Conservation (phyloP, 148 eudicot species). For the Silene uniflora region DNA sequence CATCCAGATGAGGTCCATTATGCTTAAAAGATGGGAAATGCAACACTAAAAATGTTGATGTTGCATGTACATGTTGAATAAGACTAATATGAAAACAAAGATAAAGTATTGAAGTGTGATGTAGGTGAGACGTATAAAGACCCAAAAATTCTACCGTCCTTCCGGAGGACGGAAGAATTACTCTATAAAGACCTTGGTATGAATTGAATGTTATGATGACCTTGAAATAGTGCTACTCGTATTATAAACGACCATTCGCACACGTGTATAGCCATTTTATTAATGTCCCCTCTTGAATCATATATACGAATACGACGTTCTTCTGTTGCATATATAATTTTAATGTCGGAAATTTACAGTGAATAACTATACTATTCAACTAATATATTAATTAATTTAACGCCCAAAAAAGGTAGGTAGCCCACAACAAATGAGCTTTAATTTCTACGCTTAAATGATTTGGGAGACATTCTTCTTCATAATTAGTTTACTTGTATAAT, state of each 20-base stretch:
- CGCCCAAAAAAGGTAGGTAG: background rate
- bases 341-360: too few species aligned
- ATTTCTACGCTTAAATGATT: constrained; percentile 13
- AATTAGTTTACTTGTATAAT: constrained; percentile 18
- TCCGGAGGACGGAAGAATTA: too few species aligned
- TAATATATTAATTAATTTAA: too few species aligned
- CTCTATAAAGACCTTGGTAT: too few species aligned
- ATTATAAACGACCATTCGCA: background rate
- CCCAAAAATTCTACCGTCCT: too few species aligned
- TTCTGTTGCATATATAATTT: background rate
- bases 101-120: background rate
- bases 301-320: background rate
- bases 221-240: background rate
- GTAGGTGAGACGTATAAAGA: background rate
- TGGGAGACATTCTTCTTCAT: constrained; percentile 2
- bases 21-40: too few species aligned
- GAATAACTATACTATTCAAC: too few species aligned
- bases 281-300: too few species aligned
- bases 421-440: background rate
- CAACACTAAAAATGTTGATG: too few species aligned
- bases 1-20: too few species aligned
- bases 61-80: too few species aligned
- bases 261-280: constrained; percentile 5
- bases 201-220: background rate
- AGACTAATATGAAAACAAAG: too few species aligned